A percentile compares a stretch with the other conserved stretches of the same genome.
Conservation (phyloP, 2,329 filamentous ascomycete species). For the Aureobasidium sp. region DNA sequence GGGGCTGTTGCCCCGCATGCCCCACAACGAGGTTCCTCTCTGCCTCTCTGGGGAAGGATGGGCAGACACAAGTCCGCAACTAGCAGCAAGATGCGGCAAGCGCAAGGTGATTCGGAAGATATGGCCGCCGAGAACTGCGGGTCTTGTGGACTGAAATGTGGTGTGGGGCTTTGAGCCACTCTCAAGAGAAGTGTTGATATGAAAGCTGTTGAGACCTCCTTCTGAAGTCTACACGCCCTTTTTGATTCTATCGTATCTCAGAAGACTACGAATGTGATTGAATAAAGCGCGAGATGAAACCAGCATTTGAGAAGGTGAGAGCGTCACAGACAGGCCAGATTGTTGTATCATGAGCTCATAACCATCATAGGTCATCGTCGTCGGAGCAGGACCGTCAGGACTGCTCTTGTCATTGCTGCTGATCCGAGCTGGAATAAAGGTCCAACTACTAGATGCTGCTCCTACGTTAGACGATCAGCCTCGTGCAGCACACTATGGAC, state of each 20-base stretch:
- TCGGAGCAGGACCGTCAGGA: conserved; percentile 35
- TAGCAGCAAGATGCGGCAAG: neutral
- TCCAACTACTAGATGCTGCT: conserved; percentile 27
- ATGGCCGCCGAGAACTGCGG: neutral
- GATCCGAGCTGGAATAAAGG: conserved; percentile 26
- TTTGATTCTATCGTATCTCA: neutral
- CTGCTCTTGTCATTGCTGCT: conserved; percentile 35
- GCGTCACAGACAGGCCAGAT: neutral
- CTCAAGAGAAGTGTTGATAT: neutral
- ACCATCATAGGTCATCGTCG: conserved; percentile 25
- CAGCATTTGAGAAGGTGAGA: conserved; percentile 9
- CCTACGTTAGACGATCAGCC: conserved; percentile 27
- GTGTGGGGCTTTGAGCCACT: neutral
- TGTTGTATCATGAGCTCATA: neutral
- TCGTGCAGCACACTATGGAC: conserved; percentile 36
- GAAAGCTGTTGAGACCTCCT: neutral
- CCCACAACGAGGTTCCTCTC: neutral
- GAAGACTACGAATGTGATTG: neutral
- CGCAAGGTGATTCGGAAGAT: neutral
- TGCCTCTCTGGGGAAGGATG: neutral
- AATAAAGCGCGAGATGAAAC: neutral
- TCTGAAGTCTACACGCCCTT: neutral
- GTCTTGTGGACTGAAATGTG: neutral
- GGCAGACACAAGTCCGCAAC: neutral
- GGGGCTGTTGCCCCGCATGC: conserved; percentile 10